A percentile compares a stretch with the other conserved stretches of the same genome.
phyloP scores from a whole-genome alignment of 2,329 filamentous ascomycete species.

The Phoma sp. region DNA sequence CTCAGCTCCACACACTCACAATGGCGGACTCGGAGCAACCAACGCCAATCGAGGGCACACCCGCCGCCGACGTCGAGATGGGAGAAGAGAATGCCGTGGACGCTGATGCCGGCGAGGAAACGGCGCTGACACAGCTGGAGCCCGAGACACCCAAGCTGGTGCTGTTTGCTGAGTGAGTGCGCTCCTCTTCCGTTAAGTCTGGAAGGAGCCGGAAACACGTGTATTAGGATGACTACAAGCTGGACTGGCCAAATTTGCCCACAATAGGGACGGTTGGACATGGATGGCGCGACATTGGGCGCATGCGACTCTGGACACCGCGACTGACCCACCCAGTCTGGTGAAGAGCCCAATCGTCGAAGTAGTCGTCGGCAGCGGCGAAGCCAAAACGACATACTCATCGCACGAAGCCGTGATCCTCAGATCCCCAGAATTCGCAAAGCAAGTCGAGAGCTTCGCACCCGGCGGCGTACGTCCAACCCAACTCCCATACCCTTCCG shows the following conservation, averaged over 20 bases:
- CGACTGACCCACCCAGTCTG: conserved; percentile 43
- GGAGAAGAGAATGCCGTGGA: conserved; percentile 38
- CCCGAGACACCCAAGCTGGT: conserved; percentile 49
- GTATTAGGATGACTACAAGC: too few species aligned
- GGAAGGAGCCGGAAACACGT: too few species aligned
- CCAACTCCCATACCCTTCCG: too few species aligned
- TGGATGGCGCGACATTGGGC: too few species aligned
- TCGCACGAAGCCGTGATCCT: conserved; percentile 80
- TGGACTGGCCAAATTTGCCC: too few species aligned
- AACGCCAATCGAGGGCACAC: conserved; percentile 37
- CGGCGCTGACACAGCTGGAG: conserved; percentile 52
- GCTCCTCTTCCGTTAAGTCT: not conserved
- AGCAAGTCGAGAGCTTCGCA: conserved; percentile 66
- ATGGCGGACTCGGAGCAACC: conserved; percentile 42
- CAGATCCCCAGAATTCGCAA: conserved; percentile 76
- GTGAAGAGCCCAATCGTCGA: conserved; percentile 57
- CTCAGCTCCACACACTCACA: conserved; percentile 1
- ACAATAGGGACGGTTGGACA: too few species aligned
- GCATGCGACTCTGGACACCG: not conserved
- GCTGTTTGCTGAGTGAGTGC: conserved; percentile 55
- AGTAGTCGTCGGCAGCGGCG: conserved; percentile 57
- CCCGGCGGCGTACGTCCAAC: conserved; percentile 63
- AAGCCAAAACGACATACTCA: conserved; percentile 67
- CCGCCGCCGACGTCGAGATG: conserved; percentile 58
- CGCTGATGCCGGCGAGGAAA: conserved; percentile 32